Conservation (phyloP, 148 eudicot genomes). For the Cornus controversa region DNA sequence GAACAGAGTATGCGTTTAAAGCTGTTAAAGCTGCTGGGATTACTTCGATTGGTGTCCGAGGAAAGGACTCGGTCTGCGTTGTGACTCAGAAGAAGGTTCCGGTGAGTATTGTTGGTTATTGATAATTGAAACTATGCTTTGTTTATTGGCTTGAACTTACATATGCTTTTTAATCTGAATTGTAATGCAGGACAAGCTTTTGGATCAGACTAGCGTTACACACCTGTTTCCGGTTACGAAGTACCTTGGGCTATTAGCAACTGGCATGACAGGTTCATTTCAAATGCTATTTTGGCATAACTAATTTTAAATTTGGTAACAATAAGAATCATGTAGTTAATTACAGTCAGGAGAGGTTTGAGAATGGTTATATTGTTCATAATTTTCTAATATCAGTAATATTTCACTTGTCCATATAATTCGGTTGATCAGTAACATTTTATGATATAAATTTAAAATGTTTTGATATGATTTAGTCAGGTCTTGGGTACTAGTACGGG, state of each 20-base stretch:
- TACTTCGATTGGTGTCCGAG: constrained; percentile 91
- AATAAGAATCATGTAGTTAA: not conserved
- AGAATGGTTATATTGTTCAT: not conserved
- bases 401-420: not conserved
- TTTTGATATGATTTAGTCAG: not conserved
- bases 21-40: constrained; percentile 85
- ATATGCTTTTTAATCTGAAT: not conserved
- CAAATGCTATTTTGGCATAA: not conserved
- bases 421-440: not conserved
- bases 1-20: constrained; percentile 84
- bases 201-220: constrained; percentile 93
- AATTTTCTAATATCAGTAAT: not conserved
- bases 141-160: not conserved
- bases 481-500: not conserved
- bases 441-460: not conserved
- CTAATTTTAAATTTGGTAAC: not conserved
- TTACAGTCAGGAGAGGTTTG: not conserved
- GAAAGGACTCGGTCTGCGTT: constrained; percentile 89
- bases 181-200: constrained; percentile 72
- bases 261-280: constrained; percentile 86
- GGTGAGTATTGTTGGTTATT: constrained; percentile 28
- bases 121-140: not conserved
- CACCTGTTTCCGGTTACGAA: constrained; percentile 85
- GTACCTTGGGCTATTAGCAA: constrained; percentile 82
- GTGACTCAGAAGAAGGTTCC: constrained; percentile 99